Conservation (phyloP, 225 moss, liverwort and hornwort genomes). For the Polytrichum formosum region DNA sequence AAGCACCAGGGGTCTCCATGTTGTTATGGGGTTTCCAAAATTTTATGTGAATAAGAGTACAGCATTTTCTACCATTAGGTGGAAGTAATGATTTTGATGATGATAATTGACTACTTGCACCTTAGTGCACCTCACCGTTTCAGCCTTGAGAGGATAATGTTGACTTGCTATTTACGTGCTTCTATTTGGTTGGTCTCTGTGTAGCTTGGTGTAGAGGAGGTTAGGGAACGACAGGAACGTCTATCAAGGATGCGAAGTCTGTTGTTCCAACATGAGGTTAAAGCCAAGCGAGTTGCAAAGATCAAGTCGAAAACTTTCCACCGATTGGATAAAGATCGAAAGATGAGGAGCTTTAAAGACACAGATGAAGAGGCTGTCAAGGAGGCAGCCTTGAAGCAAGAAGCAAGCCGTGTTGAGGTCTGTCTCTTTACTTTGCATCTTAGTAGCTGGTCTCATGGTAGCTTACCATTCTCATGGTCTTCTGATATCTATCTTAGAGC, state of each 20-base stretch:
- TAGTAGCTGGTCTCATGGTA: neutral
- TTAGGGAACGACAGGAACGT: constrained; percentile 78
- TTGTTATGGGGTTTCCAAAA: too few species aligned
- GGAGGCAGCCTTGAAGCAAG: constrained; percentile 82
- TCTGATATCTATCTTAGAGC: neutral
- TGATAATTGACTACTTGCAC: too few species aligned
- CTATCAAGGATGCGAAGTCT: constrained; percentile 91
- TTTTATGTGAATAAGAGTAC: too few species aligned
- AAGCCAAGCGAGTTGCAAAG: constrained; percentile 81
- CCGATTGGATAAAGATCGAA: constrained; percentile 67
- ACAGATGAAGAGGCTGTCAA: constrained; percentile 84
- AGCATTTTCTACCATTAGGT: too few species aligned
- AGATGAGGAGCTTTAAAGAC: constrained; percentile 62
- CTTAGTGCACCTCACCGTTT: too few species aligned
- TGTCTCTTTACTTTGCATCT: neutral
- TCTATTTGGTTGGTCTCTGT: constrained; percentile 4
- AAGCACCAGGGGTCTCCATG: too few species aligned
- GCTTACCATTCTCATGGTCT: neutral
- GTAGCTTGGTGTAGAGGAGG: constrained; percentile 94
- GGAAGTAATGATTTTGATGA: too few species aligned
- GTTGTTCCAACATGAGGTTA: constrained; percentile 80
- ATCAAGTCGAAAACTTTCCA: constrained; percentile 95
- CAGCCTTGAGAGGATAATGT: too few species aligned
- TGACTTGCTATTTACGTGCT: constrained; percentile 13
- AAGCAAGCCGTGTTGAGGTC: constrained; percentile 81